These are phyloP conservation scores for Trichothecium roseum DNA, from an alignment of 2,329 filamentous ascomycete genomes.

Conservation along the genomic window DNA sequence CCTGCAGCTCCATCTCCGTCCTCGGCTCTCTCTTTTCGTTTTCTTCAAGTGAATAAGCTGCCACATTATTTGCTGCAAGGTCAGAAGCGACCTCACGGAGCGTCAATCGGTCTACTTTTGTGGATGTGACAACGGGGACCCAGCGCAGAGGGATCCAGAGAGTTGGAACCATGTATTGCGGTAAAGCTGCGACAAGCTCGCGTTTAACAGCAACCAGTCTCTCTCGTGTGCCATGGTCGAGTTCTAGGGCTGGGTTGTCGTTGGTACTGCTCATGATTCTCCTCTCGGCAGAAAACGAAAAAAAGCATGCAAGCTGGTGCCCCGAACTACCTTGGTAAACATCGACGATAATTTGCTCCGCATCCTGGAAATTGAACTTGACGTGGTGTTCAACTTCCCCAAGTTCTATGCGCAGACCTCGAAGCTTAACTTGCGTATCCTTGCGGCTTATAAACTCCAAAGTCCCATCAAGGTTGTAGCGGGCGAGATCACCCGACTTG, in stretches of 20 bases:
- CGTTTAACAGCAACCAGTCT: no score
- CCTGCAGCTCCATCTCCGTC: neutral
- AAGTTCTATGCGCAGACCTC: slow-evolving; percentile 40
- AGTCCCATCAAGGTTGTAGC: neutral
- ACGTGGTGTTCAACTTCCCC: slow-evolving; percentile 4
- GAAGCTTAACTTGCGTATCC: slow-evolving; percentile 42
- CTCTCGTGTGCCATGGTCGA: no score
- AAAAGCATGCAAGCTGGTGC: no score
- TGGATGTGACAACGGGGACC: slow-evolving; percentile 7
- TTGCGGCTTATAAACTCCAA: slow-evolving; percentile 27
- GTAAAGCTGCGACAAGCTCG: no score
- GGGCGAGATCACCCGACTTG: neutral
- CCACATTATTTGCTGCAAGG: no score
- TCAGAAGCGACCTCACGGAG: neutral
- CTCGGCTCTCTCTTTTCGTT: no score
- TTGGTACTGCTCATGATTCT: no score
- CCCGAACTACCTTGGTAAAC: neutral
- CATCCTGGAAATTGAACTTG: neutral
- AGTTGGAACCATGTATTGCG: slow-evolving; percentile 24
- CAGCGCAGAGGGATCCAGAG: slow-evolving; percentile 5
- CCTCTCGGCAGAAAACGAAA: no score
- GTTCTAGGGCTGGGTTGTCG: no score
- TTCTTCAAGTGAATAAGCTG: no score
- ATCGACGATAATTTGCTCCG: neutral
- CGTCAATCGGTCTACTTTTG: slow-evolving; percentile 7